phyloP scores from a whole-genome alignment of 2,329 filamentous ascomycete species.

The Stemphylium beticola region DNA sequence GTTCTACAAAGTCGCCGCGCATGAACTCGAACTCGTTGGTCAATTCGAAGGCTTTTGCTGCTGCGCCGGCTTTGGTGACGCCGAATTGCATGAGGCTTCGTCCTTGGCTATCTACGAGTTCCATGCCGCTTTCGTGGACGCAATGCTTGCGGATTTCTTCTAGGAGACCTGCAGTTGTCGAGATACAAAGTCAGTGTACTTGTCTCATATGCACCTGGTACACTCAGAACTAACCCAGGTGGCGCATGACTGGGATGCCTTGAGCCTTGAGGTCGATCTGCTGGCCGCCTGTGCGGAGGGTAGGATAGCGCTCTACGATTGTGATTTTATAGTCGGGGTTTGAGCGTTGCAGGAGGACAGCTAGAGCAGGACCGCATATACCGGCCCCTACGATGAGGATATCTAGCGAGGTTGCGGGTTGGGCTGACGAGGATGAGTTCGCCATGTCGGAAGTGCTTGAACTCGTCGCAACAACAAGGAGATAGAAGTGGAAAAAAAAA shows the following conservation, averaged over 20 bases:
- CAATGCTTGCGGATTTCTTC: constrained; percentile 38
- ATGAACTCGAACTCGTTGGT: constrained; percentile 42
- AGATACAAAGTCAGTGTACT: too few relatives aligned
- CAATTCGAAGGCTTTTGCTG: constrained; percentile 26
- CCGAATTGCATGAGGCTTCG: constrained; percentile 24
- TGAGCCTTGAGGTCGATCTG: constrained; percentile 55
- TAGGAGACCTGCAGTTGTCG: too few relatives aligned
- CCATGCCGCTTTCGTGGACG: constrained; percentile 50
- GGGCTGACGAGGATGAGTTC: not conserved
- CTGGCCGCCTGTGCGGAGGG: constrained; percentile 54
- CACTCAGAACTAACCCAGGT: too few relatives aligned
- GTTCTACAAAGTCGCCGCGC: constrained; percentile 40
- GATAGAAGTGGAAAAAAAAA: not conserved
- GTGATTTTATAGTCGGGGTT: constrained; percentile 47
- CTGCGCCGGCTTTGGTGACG: constrained; percentile 49
- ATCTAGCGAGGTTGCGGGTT: constrained; percentile 18
- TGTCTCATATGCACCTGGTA: too few relatives aligned
- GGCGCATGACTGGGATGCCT: constrained; percentile 50
- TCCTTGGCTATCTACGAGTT: constrained; percentile 39
- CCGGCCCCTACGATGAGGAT: constrained; percentile 41
- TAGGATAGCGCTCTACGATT: constrained; percentile 52
- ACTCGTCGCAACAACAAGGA: not conserved
- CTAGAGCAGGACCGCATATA: constrained; percentile 49
- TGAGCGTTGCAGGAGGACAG: constrained; percentile 57
- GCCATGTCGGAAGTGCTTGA: not conserved